Evolutionary conservation across 2,329 filamentous ascomycete genomes (phyloP), one percentile per base, ranked within the genome.

Genomic region (Cordyceps pruinosa): DNA sequence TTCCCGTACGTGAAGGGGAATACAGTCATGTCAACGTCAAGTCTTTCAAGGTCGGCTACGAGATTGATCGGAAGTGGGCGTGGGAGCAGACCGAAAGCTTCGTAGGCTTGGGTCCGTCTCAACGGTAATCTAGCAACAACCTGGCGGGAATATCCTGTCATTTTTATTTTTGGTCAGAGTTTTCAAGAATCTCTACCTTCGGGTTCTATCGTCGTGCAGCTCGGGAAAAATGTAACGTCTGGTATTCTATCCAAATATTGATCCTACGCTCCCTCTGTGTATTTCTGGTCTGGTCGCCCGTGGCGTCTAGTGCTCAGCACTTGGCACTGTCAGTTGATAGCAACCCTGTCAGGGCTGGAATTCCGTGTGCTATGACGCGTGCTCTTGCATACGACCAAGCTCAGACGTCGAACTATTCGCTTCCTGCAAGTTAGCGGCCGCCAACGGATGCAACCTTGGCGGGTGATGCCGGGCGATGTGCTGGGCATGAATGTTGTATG

Each of bases 31-130:
- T 42, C 25, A 25, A 32, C 25, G n/a, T 21, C 30, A 47, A 47
- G n/a, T 28, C 41, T 6, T 58, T 47, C 17, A 32, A 54, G 34
- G 39, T 58, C n/a, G 49, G 56, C n/a, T 58, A 53, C 30, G 49
- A 53, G 26, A 42, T 47, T 34, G 34, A 37, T 21, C 12, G 21
- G 15, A 37, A 41, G 25, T 58, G 56, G 48, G 41, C 28, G 30
- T 58, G 56, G 56, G 48, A 58, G 21, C n/a, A 41, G 12, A 44
- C 48, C 3, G 49, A 48, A 13, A 35, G 8, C 4, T 30, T 46
- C 13, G 10, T 25, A 7, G n/a, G 6, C 2, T 2, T 17, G 2
- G 15, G 35, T n/a, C 35, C 8, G 35, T 7, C 35, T 41, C 37
- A 10, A 7, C 37, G 8, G 37, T n/a, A n/a, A n/a, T n/a, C n/a